Evolutionary conservation across 2,329 filamentous ascomycete genomes (phyloP).

Genomic region (Colletotrichum lentis): DNA sequence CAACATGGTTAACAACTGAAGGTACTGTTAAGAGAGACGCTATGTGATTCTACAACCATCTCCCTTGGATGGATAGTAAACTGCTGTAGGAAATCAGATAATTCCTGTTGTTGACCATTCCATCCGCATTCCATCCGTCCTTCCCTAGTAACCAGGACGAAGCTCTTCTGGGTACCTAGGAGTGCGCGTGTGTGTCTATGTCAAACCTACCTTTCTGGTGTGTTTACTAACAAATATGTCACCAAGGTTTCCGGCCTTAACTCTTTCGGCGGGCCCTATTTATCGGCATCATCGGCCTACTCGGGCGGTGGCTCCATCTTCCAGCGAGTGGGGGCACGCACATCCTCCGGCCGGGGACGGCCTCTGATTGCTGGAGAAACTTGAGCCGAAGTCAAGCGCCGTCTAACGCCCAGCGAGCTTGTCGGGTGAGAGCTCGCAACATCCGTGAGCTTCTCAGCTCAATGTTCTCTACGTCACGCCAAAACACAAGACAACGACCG

Average conservation of each 20-base stretch:
- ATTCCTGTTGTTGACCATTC: neutral
- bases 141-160: neutral
- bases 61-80: neutral
- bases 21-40: neutral
- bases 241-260: neutral
- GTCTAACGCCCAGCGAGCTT: slow-evolving; percentile 1
- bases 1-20: slow-evolving; percentile 1
- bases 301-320: neutral
- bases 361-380: slow-evolving; percentile 38
- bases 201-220: neutral
- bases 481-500: neutral
- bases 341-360: neutral
- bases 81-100: no score
- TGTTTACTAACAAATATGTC: no score
- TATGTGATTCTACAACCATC: neutral
- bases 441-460: neutral
- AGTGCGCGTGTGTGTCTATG: neutral
- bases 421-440: neutral
- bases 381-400: slow-evolving; percentile 6
- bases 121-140: neutral
- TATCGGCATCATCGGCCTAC: neutral
- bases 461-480: neutral
- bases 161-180: neutral
- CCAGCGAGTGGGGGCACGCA: neutral
- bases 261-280: neutral